phyloP scores from a whole-genome alignment of 2,329 filamentous ascomycete genomes.

The Venturia effusa region DNA sequence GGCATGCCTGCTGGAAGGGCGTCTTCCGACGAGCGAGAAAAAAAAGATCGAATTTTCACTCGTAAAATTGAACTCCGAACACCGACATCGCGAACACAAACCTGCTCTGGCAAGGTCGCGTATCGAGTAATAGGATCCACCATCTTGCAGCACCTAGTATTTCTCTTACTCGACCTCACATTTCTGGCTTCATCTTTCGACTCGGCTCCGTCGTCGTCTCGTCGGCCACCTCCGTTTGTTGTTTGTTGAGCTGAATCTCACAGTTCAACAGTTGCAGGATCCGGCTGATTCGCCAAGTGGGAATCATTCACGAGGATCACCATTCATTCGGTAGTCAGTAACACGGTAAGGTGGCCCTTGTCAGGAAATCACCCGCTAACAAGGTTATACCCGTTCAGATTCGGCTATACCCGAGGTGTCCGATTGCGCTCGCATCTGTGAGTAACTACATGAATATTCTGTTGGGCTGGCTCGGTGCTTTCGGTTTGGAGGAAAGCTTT shows the following conservation, averaged over 20 bases:
- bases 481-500: neutral
- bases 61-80: neutral
- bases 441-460: neutral
- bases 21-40: neutral
- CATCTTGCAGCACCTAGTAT: neutral
- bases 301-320: neutral
- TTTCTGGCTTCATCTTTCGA: neutral
- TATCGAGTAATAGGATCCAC: constrained; percentile 10
- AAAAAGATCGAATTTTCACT: neutral
- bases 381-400: neutral
- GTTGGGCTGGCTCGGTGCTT: neutral
- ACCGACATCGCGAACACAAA: neutral
- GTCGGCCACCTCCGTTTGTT: neutral
- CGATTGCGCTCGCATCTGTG: neutral
- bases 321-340: neutral
- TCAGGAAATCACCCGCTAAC: neutral
- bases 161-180: constrained; percentile 10
- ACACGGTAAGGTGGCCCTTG: neutral
- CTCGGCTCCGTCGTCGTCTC: neutral
- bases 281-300: too few species aligned
- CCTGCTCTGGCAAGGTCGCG: neutral
- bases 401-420: neutral
- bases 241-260: neutral
- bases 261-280: too few species aligned
- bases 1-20: neutral